Conservation (phyloP, 1,284 basidiomycete genomes). For the Ceratobasidium sp. region DNA sequence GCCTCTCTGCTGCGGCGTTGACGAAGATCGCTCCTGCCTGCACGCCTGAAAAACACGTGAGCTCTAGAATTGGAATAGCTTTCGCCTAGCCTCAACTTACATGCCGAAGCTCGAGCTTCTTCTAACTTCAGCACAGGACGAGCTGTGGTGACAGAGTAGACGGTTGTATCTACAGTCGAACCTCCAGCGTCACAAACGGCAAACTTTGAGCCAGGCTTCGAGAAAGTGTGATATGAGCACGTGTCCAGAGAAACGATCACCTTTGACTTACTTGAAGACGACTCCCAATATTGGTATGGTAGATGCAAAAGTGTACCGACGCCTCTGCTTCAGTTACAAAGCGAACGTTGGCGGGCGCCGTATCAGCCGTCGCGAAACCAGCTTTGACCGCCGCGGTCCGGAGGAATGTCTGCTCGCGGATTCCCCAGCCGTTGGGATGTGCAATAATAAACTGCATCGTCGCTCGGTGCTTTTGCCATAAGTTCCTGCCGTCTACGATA, state of each 20-base stretch:
- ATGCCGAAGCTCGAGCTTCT: slow-evolving; percentile 32
- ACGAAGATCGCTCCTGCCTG: slow-evolving; percentile 30
- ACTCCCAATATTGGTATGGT: slow-evolving; percentile 31
- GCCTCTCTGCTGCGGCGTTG: not conserved
- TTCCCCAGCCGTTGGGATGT: slow-evolving; percentile 39
- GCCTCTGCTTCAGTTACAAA: slow-evolving; percentile 42
- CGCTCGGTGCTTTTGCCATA: slow-evolving; percentile 6
- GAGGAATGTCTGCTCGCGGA: slow-evolving; percentile 34
- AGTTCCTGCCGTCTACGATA: slow-evolving; percentile 3
- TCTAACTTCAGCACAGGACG: slow-evolving; percentile 29
- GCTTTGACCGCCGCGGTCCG: slow-evolving; percentile 32
- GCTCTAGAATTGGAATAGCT: not conserved
- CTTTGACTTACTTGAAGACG: not conserved
- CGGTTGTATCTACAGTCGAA: slow-evolving; percentile 40
- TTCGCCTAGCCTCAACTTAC: not conserved
- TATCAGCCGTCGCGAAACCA: not conserved
- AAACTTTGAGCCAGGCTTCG: slow-evolving; percentile 23
- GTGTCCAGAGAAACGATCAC: not conserved
- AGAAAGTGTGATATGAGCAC: not conserved
- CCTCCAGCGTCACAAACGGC: slow-evolving; percentile 41
- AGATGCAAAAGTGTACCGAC: slow-evolving; percentile 40
- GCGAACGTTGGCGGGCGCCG: slow-evolving; percentile 19
- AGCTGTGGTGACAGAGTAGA: slow-evolving; percentile 24
- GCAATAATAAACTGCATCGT: slow-evolving; percentile 27
- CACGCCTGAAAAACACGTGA: slow-evolving; percentile 3